These are phyloP conservation scores for Fraxinus paxiana DNA, from an alignment of 305 asterid genomes.

Conservation along the genomic window DNA sequence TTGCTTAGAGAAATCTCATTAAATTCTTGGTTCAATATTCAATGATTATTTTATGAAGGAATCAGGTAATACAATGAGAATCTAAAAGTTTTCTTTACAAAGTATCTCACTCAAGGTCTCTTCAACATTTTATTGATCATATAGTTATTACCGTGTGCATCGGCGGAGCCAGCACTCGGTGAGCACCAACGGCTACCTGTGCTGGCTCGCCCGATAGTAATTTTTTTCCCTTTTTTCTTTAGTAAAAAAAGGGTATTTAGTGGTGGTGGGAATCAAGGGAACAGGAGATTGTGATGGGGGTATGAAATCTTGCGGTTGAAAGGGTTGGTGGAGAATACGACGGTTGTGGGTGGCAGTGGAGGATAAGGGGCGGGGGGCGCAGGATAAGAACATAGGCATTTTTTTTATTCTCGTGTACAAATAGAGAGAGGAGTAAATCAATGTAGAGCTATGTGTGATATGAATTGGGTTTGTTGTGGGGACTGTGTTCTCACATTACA, in stretches of 20 bases:
- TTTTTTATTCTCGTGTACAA: conserved; percentile 14
- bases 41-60: conserved; percentile 3
- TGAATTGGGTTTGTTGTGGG: not conserved
- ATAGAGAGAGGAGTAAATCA: not conserved
- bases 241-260: conserved; percentile 37
- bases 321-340: conserved; percentile 81
- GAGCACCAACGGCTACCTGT: not conserved
- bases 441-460: not conserved
- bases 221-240: not conserved
- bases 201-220: not conserved
- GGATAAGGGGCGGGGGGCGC: conserved; percentile 17
- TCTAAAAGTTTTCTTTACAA: not conserved
- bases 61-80: not conserved
- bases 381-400: conserved; percentile 31
- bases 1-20: not conserved
- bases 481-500: conserved; percentile 20
- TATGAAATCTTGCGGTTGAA: conserved; percentile 39
- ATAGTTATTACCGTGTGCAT: conserved; percentile 14
- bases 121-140: conserved; percentile 12
- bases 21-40: conserved; percentile 7
- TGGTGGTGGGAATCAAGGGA: conserved; percentile 39
- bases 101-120: conserved; percentile 11
- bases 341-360: conserved; percentile 34
- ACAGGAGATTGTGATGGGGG: conserved; percentile 50
- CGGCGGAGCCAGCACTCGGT: not conserved